A percentile compares a stretch with the other conserved stretches of the same genome.
These are phyloP conservation scores for Malania oleifera DNA, from an alignment of 164 flowering plant genomes.

Conservation along the genomic window DNA sequence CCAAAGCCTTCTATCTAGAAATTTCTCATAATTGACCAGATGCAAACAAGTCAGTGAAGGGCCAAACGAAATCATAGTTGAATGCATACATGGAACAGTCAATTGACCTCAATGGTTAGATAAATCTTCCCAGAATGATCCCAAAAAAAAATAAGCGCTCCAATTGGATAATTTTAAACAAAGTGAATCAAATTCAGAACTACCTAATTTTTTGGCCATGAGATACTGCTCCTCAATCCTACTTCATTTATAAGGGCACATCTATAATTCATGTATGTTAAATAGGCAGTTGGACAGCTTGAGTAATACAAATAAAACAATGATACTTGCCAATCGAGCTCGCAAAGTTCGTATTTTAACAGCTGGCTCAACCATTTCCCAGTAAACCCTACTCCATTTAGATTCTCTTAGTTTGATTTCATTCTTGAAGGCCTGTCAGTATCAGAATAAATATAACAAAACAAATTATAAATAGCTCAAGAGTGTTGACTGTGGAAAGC, in stretches of 20 bases:
- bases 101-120: too few relatives aligned
- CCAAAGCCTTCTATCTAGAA: too few relatives aligned
- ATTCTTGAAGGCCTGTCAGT: constrained; percentile 69
- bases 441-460: neutral
- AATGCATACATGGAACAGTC: neutral
- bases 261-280: too few relatives aligned
- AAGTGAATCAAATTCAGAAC: too few relatives aligned
- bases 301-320: neutral
- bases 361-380: constrained; percentile 84
- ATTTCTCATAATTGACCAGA: constrained; percentile 1
- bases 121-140: too few relatives aligned
- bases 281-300: too few relatives aligned
- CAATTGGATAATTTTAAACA: too few relatives aligned
- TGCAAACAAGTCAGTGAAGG: neutral
- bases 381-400: constrained; percentile 64
- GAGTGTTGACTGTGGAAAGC: neutral
- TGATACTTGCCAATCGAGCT: constrained; percentile 74
- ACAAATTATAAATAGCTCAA: neutral
- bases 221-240: too few relatives aligned
- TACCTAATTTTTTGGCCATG: too few relatives aligned
- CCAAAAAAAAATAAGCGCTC: too few relatives aligned
- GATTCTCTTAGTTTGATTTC: constrained; percentile 84
- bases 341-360: constrained; percentile 79
- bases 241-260: too few relatives aligned
- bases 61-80: neutral